Base-by-base conservation (phyloP, 1,284 basidiomycete species). In the Termitomyces sp. region DNA sequence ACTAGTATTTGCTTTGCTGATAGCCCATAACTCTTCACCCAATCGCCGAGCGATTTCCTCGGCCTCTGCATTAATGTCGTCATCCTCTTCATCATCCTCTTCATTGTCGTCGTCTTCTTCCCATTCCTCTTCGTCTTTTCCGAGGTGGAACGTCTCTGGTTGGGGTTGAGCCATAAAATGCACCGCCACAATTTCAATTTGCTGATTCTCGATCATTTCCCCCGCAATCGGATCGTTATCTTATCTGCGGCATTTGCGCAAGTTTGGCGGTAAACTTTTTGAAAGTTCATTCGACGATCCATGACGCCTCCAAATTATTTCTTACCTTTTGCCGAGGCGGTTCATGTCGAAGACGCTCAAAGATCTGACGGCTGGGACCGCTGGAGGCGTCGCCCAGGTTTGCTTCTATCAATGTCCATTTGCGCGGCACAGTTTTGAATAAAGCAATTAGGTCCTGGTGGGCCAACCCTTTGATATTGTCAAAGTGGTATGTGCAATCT, bases 391-490 rank as follows among this genome's bases (percentile, higher is more conserved):
- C 61, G 85, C 88, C 46, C 93, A 97, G 78, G 93, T 91, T 60
- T 48, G 47, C 30, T 33, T 35, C 41, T 49, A 46, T 39, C 21
- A 30, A 35, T 47, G 50, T 57, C 41, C 31, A 14, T 33, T 47
- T 5, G 53, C 33, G 46, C 49, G 48, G 21, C 44, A 39, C 44
- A 52, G 57, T 53, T 46, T 45, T 54, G 13, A 33, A 21, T 35
- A 5, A 24, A 16, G 49, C 26, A 56, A 49, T 9, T 57, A 90
- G 88, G 88, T 91, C 53, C 77, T 97, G 39, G 93, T 96, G 49
- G 93, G 93, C 42, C 94, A 97, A 71, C 92, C 93, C 16, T 96
- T 97, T 67, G 95, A 97, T 71, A 97, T 97, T 59, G 90, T 96
- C 72, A 97, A 97, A 84, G 88, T 91, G 72, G 88, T 91, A 63